A percentile compares a stretch with the other conserved stretches of the same genome.
These are phyloP conservation scores for Gossypium sturtianum DNA, from an alignment of 345 rosid genomes.

Conservation along the genomic window DNA sequence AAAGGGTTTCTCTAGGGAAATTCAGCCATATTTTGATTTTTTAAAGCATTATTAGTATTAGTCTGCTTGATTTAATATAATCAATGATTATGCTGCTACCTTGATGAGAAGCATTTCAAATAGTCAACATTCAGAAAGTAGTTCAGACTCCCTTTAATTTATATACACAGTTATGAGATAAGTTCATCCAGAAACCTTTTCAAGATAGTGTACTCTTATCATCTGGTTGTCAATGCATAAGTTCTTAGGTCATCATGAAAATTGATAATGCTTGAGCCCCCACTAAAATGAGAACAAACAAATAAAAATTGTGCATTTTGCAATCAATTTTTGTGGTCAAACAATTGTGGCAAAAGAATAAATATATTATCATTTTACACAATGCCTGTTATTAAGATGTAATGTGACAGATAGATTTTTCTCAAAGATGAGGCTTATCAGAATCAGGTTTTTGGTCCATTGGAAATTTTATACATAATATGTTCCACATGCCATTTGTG, in stretches of 20 bases:
- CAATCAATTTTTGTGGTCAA: slow-evolving; percentile 13
- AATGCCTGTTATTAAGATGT: background rate
- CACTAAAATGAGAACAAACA: slow-evolving; percentile 11
- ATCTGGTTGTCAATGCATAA: background rate
- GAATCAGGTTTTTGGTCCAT: slow-evolving; percentile 15
- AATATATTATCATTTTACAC: background rate
- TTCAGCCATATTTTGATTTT: background rate
- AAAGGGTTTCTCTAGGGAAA: background rate
- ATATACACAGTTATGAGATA: background rate
- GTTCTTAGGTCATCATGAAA: slow-evolving; percentile 10
- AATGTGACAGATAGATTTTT: background rate
- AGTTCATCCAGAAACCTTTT: background rate
- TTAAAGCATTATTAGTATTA: background rate
- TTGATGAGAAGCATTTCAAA: background rate
- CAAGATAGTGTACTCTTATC: background rate
- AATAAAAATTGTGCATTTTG: slow-evolving; percentile 9
- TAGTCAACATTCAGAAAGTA: background rate
- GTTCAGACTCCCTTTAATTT: background rate
- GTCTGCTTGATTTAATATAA: background rate
- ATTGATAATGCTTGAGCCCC: slow-evolving; percentile 14
- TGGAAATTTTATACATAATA: slow-evolving; percentile 2
- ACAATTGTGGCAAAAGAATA: slow-evolving; percentile 1
- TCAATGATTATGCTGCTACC: background rate
- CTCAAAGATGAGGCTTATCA: slow-evolving; percentile 12
- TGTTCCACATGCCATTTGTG: slow-evolving; percentile 5